These are phyloP conservation scores for Guillardia theta DNA, from an alignment of 78 protist genomes.

Conservation along the genomic window DNA sequence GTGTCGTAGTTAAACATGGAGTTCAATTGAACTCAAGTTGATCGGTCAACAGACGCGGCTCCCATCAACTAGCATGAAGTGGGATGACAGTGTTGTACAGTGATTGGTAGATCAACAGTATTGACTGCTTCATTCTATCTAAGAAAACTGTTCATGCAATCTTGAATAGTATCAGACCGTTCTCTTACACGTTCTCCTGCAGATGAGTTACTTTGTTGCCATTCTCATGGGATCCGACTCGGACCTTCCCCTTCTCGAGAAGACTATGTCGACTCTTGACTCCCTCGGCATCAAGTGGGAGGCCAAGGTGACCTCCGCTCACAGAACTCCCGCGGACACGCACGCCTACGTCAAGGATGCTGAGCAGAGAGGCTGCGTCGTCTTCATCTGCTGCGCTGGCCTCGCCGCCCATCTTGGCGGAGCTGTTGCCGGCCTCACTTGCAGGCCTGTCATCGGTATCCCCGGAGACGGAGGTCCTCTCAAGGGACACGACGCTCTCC, in stretches of 20 bases:
- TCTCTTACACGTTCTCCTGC: too few relatives aligned
- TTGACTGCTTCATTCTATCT: too few relatives aligned
- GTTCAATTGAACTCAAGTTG: too few relatives aligned
- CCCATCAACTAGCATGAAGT: too few relatives aligned
- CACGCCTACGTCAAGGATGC: constrained; percentile 79
- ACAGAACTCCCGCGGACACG: constrained; percentile 88
- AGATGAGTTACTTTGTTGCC: constrained; percentile 77
- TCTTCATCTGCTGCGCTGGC: constrained; percentile 87
- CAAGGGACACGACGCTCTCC: constrained; percentile 62
- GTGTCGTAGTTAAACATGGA: too few relatives aligned
- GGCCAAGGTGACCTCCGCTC: constrained; percentile 88
- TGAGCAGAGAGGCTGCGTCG: constrained; percentile 56
- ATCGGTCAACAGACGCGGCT: too few relatives aligned
- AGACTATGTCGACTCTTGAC: constrained; percentile 45
- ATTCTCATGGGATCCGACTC: constrained; percentile 91
- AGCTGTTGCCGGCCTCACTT: constrained; percentile 88
- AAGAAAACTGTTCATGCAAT: too few relatives aligned
- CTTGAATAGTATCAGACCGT: too few relatives aligned
- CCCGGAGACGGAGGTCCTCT: constrained; percentile 71
- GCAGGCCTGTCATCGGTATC: constrained; percentile 92
- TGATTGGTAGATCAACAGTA: too few relatives aligned
- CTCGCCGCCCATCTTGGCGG: constrained; percentile 92
- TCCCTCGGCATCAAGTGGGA: constrained; percentile 82
- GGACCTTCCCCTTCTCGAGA: constrained; percentile 82
- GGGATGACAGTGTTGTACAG: too few relatives aligned